A percentile compares a stretch with the other conserved stretches of the same genome.
phyloP scores from a whole-genome alignment of 2,329 filamentous ascomycete species.

The Lachnellula hyalina region DNA sequence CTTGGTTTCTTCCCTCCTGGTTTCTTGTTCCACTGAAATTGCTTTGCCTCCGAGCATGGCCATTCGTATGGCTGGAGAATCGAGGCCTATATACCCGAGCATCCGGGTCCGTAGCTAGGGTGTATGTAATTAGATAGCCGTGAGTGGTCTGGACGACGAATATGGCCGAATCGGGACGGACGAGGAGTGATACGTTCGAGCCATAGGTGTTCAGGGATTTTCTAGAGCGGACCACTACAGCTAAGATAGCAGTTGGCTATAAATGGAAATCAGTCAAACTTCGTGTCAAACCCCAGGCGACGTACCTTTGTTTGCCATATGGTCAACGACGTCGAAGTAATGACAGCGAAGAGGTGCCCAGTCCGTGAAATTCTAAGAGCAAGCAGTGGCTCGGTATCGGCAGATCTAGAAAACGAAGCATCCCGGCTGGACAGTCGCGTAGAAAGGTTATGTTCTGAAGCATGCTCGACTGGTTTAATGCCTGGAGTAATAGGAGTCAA shows the following conservation, averaged over 20 bases:
- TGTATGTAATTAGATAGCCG: constrained; percentile 92
- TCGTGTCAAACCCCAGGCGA: constrained; percentile 4
- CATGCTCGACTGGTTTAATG: constrained; percentile 54
- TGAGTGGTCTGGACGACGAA: constrained; percentile 81
- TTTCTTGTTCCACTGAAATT: constrained; percentile 49
- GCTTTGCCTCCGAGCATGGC: constrained; percentile 56
- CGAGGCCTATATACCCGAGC: constrained; percentile 80
- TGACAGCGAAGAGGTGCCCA: constrained; percentile 80
- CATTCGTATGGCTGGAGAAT: constrained; percentile 63
- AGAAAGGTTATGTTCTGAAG: constrained; percentile 32
- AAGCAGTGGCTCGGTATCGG: constrained; percentile 58
- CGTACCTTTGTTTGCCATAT: constrained; percentile 92
- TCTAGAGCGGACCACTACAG: constrained; percentile 75
- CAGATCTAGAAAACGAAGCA: constrained; percentile 6
- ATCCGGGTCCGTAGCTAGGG: constrained; percentile 76
- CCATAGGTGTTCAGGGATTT: constrained; percentile 80
- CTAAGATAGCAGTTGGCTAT: constrained; percentile 83
- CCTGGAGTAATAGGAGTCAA: constrained; percentile 52
- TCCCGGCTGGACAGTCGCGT: constrained; percentile 13
- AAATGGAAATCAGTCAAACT: constrained; percentile 13
- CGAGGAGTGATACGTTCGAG: constrained; percentile 73
- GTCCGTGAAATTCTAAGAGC: constrained; percentile 72
- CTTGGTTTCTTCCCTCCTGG: constrained; percentile 33
- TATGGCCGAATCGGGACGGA: constrained; percentile 88
- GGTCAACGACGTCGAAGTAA: constrained; percentile 80